Evolutionary conservation across 768 basidiomycete genomes (phyloP).

Genomic region (Hydnomerulius pinastri): DNA sequence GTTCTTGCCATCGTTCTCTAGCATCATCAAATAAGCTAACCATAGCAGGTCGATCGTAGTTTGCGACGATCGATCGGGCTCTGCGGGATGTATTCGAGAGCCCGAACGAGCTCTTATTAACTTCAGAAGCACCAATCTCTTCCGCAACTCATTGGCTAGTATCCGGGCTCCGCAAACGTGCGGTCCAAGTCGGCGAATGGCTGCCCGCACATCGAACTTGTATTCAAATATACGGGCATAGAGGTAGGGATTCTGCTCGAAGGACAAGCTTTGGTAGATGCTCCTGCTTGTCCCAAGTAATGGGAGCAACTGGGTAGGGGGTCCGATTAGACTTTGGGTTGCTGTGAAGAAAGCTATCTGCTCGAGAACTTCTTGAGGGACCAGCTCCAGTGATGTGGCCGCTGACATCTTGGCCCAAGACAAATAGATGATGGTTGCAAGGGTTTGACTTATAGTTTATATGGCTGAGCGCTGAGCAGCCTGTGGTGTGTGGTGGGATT

Average conservation of each 20-base stretch:
- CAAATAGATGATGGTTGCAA: background rate
- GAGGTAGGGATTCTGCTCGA: conserved; percentile 60
- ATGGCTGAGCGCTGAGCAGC: too few species aligned
- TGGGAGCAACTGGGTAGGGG: conserved; percentile 58
- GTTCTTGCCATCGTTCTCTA: conserved; percentile 81
- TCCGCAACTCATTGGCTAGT: conserved; percentile 63
- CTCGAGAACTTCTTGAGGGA: conserved; percentile 81
- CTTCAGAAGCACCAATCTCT: conserved; percentile 59
- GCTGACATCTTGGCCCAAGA: conserved; percentile 10
- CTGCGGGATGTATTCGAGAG: conserved; percentile 18
- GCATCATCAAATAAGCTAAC: conserved; percentile 73
- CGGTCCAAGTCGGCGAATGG: conserved; percentile 49
- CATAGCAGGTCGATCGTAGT: conserved; percentile 51
- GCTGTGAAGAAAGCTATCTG: conserved; percentile 71
- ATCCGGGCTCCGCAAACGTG: conserved; percentile 40
- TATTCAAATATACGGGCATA: conserved; percentile 68
- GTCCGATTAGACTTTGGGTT: conserved; percentile 54
- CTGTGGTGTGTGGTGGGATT: too few species aligned
- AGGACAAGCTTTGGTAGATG: conserved; percentile 51
- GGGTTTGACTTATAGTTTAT: too few species aligned
- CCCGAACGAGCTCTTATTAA: conserved; percentile 47
- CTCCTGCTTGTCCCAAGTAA: conserved; percentile 53
- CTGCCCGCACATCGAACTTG: conserved; percentile 66
- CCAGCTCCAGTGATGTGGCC: conserved; percentile 38
- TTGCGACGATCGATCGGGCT: conserved; percentile 23